These are phyloP conservation scores for Globisporangium ultimum DNA, from an alignment of 352 stramenopile species.

Conservation along the genomic window DNA sequence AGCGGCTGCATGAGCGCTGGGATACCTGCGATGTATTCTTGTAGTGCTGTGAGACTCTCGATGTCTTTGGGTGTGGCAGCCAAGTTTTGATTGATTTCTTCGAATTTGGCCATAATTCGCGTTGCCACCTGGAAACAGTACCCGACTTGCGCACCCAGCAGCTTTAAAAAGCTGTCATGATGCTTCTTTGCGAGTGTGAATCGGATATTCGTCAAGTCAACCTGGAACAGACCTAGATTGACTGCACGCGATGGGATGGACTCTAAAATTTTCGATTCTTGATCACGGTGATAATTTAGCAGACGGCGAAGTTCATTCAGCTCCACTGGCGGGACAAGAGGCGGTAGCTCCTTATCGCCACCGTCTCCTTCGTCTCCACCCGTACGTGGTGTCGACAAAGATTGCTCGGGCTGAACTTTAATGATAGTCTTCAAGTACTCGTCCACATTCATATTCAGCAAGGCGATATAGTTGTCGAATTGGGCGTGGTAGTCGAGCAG, in stretches of 20 bases:
- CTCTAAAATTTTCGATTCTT: constrained; percentile 69
- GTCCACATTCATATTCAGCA: constrained; percentile 91
- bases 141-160: constrained; percentile 64
- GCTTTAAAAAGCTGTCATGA: constrained; percentile 62
- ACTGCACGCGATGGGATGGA: constrained; percentile 59
- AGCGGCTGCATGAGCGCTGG: constrained; percentile 66
- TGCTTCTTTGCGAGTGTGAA: constrained; percentile 76
- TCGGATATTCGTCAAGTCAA: constrained; percentile 80
- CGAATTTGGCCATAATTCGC: constrained; percentile 78
- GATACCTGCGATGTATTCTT: constrained; percentile 85
- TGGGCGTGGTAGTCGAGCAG: constrained; percentile 77
- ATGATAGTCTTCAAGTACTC: constrained; percentile 75
- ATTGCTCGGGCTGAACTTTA: constrained; percentile 28
- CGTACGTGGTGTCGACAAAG: constrained; percentile 18
- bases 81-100: constrained; percentile 84
- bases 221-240: constrained; percentile 74
- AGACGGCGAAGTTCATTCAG: constrained; percentile 70
- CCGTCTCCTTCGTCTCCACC: constrained; percentile 23
- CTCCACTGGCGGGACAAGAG: constrained; percentile 60
- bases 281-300: constrained; percentile 54
- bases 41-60: constrained; percentile 84
- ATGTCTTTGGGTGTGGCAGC: constrained; percentile 87
- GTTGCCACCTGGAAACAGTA: constrained; percentile 68
- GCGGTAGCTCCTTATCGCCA: constrained; percentile 38
- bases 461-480: constrained; percentile 81